Conservation (phyloP, 345 rosid species). For the Aquilaria malaccensis region DNA sequence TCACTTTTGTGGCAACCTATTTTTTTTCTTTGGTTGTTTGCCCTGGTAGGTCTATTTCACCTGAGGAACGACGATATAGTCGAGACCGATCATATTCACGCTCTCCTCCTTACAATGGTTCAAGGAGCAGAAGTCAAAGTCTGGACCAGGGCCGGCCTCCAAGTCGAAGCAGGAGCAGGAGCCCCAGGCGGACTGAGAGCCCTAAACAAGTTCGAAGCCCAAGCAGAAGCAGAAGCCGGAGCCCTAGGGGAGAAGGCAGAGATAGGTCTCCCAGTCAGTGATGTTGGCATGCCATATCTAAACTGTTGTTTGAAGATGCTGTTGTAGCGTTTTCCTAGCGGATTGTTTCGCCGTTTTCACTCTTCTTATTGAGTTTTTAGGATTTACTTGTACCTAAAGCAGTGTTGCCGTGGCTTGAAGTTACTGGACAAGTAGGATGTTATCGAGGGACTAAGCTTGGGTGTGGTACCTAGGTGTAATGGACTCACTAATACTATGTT, state of each 20-base stretch:
- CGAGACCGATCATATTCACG: slow-evolving; percentile 61
- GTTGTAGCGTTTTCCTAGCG: not conserved
- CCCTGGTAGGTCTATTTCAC: slow-evolving; percentile 60
- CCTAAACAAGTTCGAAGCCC: slow-evolving; percentile 39
- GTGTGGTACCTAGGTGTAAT: too few species aligned
- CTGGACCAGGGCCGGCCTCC: slow-evolving; percentile 31
- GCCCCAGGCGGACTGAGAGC: slow-evolving; percentile 38
- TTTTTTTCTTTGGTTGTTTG: not conserved
- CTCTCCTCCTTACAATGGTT: slow-evolving; percentile 49
- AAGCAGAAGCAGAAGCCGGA: slow-evolving; percentile 29
- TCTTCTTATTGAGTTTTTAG: too few species aligned
- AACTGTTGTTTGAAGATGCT: not conserved
- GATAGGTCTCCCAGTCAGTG: slow-evolving; percentile 72
- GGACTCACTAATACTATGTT: too few species aligned
- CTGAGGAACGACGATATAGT: slow-evolving; percentile 40
- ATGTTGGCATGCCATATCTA: slow-evolving; percentile 1
- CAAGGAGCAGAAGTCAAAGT: slow-evolving; percentile 62
- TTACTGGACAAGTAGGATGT: too few species aligned
- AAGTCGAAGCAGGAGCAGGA: slow-evolving; percentile 16
- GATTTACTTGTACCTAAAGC: too few species aligned
- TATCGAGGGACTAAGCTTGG: too few species aligned
- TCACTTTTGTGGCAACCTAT: too few species aligned
- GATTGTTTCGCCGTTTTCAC: too few species aligned
- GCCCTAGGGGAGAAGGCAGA: slow-evolving; percentile 37
- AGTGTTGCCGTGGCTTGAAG: too few species aligned